Percentiles rank a stretch among this genome's conserved stretches.
Evolutionary conservation across 1,284 basidiomycete genomes (phyloP).

Genomic region (Trametes versicolor): DNA sequence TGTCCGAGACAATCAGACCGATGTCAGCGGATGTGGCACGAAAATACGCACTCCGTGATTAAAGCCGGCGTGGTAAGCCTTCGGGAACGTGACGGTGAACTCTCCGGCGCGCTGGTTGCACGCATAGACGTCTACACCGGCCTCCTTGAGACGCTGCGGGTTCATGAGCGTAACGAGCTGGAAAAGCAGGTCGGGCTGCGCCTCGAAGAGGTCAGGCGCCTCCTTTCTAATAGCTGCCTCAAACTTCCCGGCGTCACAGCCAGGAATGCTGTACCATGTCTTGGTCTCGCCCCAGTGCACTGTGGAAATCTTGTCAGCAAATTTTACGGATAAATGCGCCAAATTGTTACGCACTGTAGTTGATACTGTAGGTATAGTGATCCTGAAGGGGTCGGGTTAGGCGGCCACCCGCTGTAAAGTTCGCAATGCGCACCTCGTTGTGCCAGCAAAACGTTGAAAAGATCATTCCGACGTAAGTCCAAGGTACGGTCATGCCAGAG

Average conservation of each 20-base stretch:
- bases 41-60: slow-evolving; percentile 84
- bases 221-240: slow-evolving; percentile 95
- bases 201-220: slow-evolving; percentile 98
- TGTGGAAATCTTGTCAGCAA: slow-evolving; percentile 47
- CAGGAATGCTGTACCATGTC: slow-evolving; percentile 99
- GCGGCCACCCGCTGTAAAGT: slow-evolving; percentile 16
- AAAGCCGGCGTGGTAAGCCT: slow-evolving; percentile 98
- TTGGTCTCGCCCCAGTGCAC: slow-evolving; percentile 99
- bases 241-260: slow-evolving; percentile 93
- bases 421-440: slow-evolving; percentile 78
- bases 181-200: slow-evolving; percentile 96
- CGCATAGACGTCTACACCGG: slow-evolving; percentile 93
- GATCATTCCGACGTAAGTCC: slow-evolving; percentile 99
- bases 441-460: slow-evolving; percentile 99
- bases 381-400: slow-evolving; percentile 61
- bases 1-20: slow-evolving; percentile 15
- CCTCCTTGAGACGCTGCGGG: slow-evolving; percentile 85
- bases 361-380: slow-evolving; percentile 97
- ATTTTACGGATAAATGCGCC: slow-evolving; percentile 17
- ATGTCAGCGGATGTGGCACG: slow-evolving; percentile 15
- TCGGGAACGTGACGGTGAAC: slow-evolving; percentile 97
- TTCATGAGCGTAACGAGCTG: slow-evolving; percentile 99
- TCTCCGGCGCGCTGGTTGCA: slow-evolving; percentile 98
- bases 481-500: slow-evolving; percentile 99
- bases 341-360: slow-evolving; percentile 78